Conservation (phyloP, 371 early-diverging fungal genomes). For the Chytridium lagenaria region DNA sequence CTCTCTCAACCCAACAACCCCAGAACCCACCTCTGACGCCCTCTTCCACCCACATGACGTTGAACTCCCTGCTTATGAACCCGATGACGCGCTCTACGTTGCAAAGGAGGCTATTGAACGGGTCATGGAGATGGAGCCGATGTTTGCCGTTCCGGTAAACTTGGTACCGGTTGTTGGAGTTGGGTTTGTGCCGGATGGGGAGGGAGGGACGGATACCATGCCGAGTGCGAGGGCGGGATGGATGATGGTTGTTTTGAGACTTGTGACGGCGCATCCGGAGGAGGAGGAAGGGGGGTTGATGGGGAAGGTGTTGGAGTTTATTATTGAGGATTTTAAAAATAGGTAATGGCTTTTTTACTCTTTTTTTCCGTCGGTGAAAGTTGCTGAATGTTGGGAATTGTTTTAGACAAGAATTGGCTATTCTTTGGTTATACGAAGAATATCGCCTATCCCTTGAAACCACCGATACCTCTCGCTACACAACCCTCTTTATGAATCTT, state of each 20-base stretch:
- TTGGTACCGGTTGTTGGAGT: conserved; percentile 5
- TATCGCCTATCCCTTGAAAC: conserved; percentile 26
- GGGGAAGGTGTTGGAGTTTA: conserved; percentile 30
- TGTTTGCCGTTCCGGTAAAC: neutral
- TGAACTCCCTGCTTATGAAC: conserved; percentile 4
- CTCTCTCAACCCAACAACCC: too few species aligned
- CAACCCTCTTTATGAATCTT: conserved; percentile 38
- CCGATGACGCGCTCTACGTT: conserved; percentile 7
- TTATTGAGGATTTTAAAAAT: conserved; percentile 40
- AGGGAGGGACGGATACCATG: conserved; percentile 29
- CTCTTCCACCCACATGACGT: conserved; percentile 21
- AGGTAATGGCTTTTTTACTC: conserved; percentile 31
- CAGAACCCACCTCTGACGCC: conserved; percentile 20
- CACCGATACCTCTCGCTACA: conserved; percentile 14
- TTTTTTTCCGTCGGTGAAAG: conserved; percentile 3
- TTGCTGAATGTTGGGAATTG: too few species aligned
- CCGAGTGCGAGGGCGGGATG: conserved; percentile 46
- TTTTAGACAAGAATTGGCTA: conserved; percentile 46
- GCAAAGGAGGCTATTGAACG: conserved; percentile 36
- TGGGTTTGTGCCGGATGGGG: conserved; percentile 15
- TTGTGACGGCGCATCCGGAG: conserved; percentile 26
- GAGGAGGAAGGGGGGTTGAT: neutral
- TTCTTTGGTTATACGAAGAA: conserved; percentile 55
- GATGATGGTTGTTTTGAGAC: conserved; percentile 45
- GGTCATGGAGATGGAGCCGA: conserved; percentile 35